Evolutionary conservation across 2,329 filamentous ascomycete genomes (phyloP).

Genomic region (Cercospora citrullina): DNA sequence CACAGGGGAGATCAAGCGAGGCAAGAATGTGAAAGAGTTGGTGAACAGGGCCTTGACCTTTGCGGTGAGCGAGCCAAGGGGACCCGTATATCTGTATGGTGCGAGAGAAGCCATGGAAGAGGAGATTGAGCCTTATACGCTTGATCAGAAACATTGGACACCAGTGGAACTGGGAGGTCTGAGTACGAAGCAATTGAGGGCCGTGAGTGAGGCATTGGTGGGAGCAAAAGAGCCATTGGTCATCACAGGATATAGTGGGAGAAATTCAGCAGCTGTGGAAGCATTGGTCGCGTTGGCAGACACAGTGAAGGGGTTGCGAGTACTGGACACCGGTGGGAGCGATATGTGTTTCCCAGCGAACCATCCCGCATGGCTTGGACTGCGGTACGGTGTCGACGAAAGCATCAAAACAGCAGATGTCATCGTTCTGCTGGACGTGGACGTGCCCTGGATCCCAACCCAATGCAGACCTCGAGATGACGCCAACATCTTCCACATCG

Average conservation of each 20-base stretch:
- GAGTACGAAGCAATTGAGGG: slow-evolving; percentile 54
- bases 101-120: slow-evolving; percentile 83
- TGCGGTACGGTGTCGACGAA: slow-evolving; percentile 73
- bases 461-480: slow-evolving; percentile 59
- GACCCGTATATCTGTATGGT: slow-evolving; percentile 76
- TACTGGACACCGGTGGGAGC: slow-evolving; percentile 74
- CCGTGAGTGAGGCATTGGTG: slow-evolving; percentile 64
- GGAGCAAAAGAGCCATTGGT: slow-evolving; percentile 66
- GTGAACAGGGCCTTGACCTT: slow-evolving; percentile 83
- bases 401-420: slow-evolving; percentile 75
- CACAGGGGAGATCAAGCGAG: slow-evolving; percentile 77
- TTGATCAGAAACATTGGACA: slow-evolving; percentile 70
- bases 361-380: slow-evolving; percentile 60
- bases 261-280: slow-evolving; percentile 63
- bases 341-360: slow-evolving; percentile 79
- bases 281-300: slow-evolving; percentile 68
- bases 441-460: slow-evolving; percentile 92
- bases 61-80: slow-evolving; percentile 72
- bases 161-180: slow-evolving; percentile 67
- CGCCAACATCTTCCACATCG: slow-evolving; percentile 64
- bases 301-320: slow-evolving; percentile 65
- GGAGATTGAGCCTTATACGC: slow-evolving; percentile 70
- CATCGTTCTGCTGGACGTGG: slow-evolving; percentile 82
- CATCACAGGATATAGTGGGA: slow-evolving; percentile 69
- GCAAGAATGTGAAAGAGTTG: slow-evolving; percentile 84